Base-by-base conservation (phyloP, 495 filamentous ascomycete species). In the Tuber borchii region DNA sequence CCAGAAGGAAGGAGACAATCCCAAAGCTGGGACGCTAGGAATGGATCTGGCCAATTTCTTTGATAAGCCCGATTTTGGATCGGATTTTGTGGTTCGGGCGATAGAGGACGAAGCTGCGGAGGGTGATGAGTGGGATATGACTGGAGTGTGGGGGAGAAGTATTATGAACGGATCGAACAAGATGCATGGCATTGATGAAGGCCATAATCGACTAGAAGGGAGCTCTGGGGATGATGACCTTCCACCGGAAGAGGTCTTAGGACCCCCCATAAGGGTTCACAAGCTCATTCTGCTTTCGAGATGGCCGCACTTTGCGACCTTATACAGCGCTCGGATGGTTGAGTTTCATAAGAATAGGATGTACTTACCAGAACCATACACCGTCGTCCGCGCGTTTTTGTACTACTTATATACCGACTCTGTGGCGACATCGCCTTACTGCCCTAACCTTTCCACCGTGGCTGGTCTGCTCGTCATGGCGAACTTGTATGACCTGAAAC, bases 401-500 rank as follows among this genome's bases (percentile, higher is more conserved):
- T 95, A 94, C 86, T 99, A 97, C 82, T 88, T 99, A 22, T 99
- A 99, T 85, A 97, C 95, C 4, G 95, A 98, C 84, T 93, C 90
- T 78, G 97, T 99, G 82, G 86, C 88, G 70, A 77, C 82, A 68
- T 87, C 89, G 22, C 87, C 90, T 31, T 89, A 89, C 76, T 89
- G 89, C 77, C 87, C 88, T 0, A 90, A 90, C 71, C 88, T 97
- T 45, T 88, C 89, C 31, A 93, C 97, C 79, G 94, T 98, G 26
- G 95, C 96, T 0, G 94, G 95, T n/a, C 88, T 99, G 85, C 88
- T 99, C 2, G 95, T 98, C 72, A 95, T 99, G 93, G 91, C 93
- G 37, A 97, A 98, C 82, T 91, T 98, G 34, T 99, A 99, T 83
- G 93, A 97, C 83, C 94, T 99, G 86, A 93, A 93, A 0, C 91